These are phyloP conservation scores for Suillus plorans DNA, from an alignment of 768 basidiomycete species.

Conservation along the genomic window DNA sequence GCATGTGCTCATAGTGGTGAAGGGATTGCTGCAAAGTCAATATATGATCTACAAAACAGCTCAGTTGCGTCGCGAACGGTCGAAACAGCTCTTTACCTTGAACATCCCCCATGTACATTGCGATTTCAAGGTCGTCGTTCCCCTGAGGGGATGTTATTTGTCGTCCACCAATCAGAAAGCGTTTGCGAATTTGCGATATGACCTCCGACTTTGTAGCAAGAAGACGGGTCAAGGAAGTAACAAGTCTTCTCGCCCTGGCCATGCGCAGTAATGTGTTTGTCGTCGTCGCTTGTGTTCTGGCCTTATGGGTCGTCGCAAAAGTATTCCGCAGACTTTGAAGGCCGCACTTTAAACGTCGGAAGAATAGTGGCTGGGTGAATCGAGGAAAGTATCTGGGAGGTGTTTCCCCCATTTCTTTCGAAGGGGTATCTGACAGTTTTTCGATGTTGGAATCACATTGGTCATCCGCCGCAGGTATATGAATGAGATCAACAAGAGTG, in stretches of 20 bases:
- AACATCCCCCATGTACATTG: conserved; percentile 88
- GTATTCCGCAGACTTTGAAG: conserved; percentile 16
- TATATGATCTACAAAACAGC: conserved; percentile 71
- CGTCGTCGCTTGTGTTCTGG: conserved; percentile 37
- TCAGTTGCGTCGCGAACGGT: neutral
- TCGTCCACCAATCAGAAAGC: conserved; percentile 40
- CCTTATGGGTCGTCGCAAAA: conserved; percentile 2
- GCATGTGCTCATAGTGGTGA: conserved; percentile 82
- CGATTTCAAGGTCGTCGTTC: conserved; percentile 65
- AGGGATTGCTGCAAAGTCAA: conserved; percentile 83
- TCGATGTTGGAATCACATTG: neutral
- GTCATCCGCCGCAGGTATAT: neutral
- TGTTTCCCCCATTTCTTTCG: neutral
- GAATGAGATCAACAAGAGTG: neutral
- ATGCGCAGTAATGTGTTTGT: conserved; percentile 68
- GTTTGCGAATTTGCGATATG: conserved; percentile 73
- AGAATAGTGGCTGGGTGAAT: conserved; percentile 24
- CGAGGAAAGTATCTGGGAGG: conserved; percentile 17
- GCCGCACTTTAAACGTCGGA: conserved; percentile 37
- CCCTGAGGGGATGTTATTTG: conserved; percentile 33
- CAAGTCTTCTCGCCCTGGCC: conserved; percentile 73
- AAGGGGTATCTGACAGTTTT: conserved; percentile 2
- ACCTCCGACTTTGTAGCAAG: conserved; percentile 84
- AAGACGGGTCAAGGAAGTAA: conserved; percentile 75
- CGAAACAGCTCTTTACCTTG: conserved; percentile 57